These are phyloP conservation scores for Zasmidium angulare DNA, from an alignment of 2,329 filamentous ascomycete species.

Conservation along the genomic window DNA sequence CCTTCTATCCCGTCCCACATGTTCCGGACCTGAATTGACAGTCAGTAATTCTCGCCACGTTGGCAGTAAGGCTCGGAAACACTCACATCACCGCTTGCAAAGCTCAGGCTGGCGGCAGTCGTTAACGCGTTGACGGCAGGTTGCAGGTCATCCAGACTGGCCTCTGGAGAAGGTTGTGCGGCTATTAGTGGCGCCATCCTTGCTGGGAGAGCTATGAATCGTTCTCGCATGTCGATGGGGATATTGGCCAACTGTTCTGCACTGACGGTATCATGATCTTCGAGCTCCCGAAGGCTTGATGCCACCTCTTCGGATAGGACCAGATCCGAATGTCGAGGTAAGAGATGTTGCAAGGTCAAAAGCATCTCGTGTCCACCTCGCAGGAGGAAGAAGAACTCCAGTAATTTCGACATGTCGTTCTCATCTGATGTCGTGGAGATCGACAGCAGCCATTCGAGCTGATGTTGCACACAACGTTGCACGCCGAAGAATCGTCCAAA, in stretches of 20 bases:
- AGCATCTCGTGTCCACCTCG: constrained; percentile 4
- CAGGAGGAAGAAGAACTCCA: constrained; percentile 5
- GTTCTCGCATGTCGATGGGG: neutral
- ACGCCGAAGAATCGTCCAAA: constrained; percentile 1
- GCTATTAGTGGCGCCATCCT: neutral
- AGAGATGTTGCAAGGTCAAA: constrained; percentile 2
- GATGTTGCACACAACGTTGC: constrained; percentile 5
- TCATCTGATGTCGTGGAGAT: neutral
- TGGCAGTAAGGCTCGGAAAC: neutral
- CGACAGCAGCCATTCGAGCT: neutral
- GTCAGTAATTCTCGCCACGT: neutral
- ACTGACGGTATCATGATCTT: neutral
- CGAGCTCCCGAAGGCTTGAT: neutral
- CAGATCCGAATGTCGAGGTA: neutral
- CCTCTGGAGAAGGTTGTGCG: neutral
- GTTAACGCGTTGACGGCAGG: neutral
- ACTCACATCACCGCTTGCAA: neutral
- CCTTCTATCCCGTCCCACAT: constrained; percentile 3
- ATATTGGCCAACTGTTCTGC: neutral
- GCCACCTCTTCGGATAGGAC: neutral
- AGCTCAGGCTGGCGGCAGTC: neutral
- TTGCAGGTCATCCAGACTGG: neutral
- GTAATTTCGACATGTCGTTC: neutral
- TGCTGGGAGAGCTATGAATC: neutral
- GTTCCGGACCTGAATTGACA: neutral